These are phyloP conservation scores for Zelopaecilomyces penicillatus DNA, from an alignment of 2,329 filamentous ascomycete genomes.

Conservation along the genomic window DNA sequence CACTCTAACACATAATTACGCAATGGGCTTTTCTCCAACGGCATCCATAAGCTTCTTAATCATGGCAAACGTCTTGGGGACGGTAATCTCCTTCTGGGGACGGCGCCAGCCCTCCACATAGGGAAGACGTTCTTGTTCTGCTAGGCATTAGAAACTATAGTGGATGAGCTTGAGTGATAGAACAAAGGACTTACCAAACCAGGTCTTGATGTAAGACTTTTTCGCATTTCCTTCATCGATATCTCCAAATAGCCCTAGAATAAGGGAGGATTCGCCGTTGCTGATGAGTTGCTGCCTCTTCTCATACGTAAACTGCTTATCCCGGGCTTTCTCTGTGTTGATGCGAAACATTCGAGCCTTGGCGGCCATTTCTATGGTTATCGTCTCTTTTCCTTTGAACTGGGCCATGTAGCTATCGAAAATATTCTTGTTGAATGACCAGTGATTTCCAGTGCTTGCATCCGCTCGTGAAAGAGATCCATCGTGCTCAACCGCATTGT, in stretches of 20 bases:
- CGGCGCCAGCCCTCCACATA: too few species aligned
- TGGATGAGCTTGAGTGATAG: too few species aligned
- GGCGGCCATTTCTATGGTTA: constrained; percentile 3
- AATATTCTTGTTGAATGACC: constrained; percentile 1
- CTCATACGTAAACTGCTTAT: background rate
- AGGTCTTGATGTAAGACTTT: constrained; percentile 2
- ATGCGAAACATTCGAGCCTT: constrained; percentile 2
- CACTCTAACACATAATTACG: too few species aligned
- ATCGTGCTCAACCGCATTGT: constrained; percentile 4
- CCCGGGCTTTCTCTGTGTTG: background rate
- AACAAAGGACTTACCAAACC: constrained; percentile 2
- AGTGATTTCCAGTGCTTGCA: background rate
- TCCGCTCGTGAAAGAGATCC: constrained; percentile 6
- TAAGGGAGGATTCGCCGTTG: constrained; percentile 1
- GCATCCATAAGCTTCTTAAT: too few species aligned
- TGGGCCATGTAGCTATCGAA: background rate
- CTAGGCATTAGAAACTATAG: too few species aligned
- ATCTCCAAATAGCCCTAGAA: constrained; percentile 1
- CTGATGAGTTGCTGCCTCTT: background rate
- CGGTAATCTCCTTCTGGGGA: too few species aligned
- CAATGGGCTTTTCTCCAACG: too few species aligned
- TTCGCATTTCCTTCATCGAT: constrained; percentile 1
- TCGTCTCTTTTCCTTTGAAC: too few species aligned
- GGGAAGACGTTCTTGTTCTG: too few species aligned
- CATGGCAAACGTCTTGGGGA: too few species aligned